These are phyloP conservation scores for Melanomma pulvis-pyrius DNA, from an alignment of 495 filamentous ascomycete genomes.

Conservation along the genomic window DNA sequence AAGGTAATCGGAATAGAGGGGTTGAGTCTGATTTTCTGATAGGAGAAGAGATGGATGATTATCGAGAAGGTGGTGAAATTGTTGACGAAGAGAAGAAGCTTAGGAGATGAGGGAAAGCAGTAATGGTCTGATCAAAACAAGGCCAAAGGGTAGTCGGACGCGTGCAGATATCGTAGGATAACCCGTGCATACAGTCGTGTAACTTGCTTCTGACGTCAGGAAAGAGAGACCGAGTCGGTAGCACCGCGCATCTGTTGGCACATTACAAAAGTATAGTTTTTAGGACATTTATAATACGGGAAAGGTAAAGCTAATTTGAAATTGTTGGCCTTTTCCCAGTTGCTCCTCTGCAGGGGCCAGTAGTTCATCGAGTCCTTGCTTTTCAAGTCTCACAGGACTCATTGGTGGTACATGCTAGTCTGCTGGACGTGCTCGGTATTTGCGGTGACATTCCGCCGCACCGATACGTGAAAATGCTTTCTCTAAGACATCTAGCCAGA, in stretches of 20 bases:
- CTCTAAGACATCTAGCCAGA: neutral
- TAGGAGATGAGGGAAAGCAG: neutral
- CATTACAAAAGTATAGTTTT: no score
- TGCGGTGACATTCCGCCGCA: no score
- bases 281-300: no score
- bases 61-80: neutral
- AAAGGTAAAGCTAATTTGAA: no score
- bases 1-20: conserved; percentile 5
- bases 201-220: neutral
- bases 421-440: neutral
- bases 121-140: neutral
- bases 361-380: no score
- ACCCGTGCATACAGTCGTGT: neutral
- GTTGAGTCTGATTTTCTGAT: neutral
- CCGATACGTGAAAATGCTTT: neutral
- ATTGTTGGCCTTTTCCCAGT: no score
- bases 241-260: no score
- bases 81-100: neutral
- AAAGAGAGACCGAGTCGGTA: neutral
- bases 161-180: no score
- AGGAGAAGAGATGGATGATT: neutral
- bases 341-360: no score
- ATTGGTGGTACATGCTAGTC: no score
- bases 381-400: no score
- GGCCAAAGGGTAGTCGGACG: neutral